Conservation (phyloP, 768 basidiomycete genomes). For the Mycena belliarum region DNA sequence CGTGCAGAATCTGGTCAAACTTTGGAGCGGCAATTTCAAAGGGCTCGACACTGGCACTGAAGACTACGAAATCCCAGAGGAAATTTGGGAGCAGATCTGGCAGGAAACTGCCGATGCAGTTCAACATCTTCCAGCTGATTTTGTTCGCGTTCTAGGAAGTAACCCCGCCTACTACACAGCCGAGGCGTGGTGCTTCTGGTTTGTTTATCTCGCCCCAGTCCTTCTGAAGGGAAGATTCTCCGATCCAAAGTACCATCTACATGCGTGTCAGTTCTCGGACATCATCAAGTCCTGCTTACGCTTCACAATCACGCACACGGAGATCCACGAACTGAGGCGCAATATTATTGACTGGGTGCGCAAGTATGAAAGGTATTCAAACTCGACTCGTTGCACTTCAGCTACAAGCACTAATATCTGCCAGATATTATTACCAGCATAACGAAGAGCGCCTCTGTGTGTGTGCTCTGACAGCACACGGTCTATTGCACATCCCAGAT, state of each 20-base stretch:
- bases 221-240: slow-evolving; percentile 34
- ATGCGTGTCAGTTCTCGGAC: slow-evolving; percentile 34
- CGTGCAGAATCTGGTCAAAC: slow-evolving; percentile 33
- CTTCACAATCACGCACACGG: slow-evolving; percentile 26
- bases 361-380: slow-evolving; percentile 15
- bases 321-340: background rate
- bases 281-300: slow-evolving; percentile 37
- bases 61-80: slow-evolving; percentile 26
- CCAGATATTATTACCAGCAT: too few species aligned
- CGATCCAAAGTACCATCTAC: slow-evolving; percentile 33
- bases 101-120: too few species aligned
- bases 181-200: slow-evolving; percentile 41
- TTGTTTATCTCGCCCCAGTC: slow-evolving; percentile 36
- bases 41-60: slow-evolving; percentile 31
- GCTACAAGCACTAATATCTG: too few species aligned
- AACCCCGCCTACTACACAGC: slow-evolving; percentile 32
- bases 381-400: too few species aligned
- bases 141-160: slow-evolving; percentile 32
- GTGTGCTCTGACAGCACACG: background rate
- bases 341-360: background rate
- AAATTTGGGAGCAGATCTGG: slow-evolving; percentile 39
- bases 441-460: too few species aligned
- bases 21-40: slow-evolving; percentile 46
- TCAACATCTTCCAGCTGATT: slow-evolving; percentile 32
- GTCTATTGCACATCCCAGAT: background rate